Evolutionary conservation across 164 flowering plant species (phyloP).

Genomic region (Tinospora cordifolia): DNA sequence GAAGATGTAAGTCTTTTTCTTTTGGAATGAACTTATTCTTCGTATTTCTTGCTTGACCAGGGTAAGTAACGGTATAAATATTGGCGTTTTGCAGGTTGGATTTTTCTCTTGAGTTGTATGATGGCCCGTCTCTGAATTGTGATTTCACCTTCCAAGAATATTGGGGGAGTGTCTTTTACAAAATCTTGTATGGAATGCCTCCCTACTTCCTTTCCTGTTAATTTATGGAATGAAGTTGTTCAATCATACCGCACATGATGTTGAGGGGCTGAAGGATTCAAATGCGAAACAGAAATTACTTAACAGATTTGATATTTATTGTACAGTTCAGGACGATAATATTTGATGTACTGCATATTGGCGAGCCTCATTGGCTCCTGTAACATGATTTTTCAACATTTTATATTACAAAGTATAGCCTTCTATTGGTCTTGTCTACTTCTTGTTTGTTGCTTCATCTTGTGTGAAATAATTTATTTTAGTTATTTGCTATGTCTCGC

Average conservation of each 20-base stretch:
- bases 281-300: slow-evolving; percentile 3
- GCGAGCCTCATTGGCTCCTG: slow-evolving; percentile 7
- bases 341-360: background rate
- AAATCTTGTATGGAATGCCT: slow-evolving; percentile 16
- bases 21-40: background rate
- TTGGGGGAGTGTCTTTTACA: background rate
- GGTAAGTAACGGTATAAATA: too few species aligned
- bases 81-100: slow-evolving; percentile 12
- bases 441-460: background rate
- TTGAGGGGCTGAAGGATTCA: slow-evolving; percentile 4
- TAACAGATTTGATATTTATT: slow-evolving; percentile 14
- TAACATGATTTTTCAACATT: slow-evolving; percentile 2
- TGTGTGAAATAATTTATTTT: background rate
- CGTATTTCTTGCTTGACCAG: background rate
- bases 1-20: slow-evolving; percentile 7
- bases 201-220: background rate
- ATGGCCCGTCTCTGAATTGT: background rate
- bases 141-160: background rate
- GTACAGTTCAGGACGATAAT: slow-evolving; percentile 16
- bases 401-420: background rate
- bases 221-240: slow-evolving; percentile 8
- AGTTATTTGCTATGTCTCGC: background rate
- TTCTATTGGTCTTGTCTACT: background rate
- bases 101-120: background rate
- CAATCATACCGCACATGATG: slow-evolving; percentile 2